phyloP scores from a whole-genome alignment of 495 filamentous ascomycete genomes.

The Podospora appendiculata region DNA sequence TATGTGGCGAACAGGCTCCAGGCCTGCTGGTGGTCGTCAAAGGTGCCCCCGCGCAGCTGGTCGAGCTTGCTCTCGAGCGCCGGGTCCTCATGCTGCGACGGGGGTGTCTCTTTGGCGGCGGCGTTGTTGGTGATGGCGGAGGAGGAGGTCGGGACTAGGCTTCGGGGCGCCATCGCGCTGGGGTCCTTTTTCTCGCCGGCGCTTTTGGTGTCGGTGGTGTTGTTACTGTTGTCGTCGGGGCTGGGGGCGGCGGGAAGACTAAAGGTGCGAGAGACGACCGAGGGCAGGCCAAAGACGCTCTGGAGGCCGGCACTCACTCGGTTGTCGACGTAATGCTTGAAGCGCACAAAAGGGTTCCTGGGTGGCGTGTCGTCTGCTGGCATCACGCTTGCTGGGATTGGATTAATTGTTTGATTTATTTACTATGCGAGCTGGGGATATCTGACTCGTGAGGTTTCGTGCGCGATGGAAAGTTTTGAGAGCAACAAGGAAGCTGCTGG shows the following conservation, averaged over 20 bases:
- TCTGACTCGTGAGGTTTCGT: too few relatives aligned
- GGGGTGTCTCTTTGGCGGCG: too few relatives aligned
- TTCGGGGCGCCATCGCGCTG: too few relatives aligned
- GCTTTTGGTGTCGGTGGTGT: not conserved
- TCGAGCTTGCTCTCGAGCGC: conserved; percentile 3
- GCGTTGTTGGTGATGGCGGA: not conserved
- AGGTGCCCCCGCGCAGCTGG: conserved; percentile 6
- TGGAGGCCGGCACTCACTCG: conserved; percentile 29
- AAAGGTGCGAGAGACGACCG: not conserved
- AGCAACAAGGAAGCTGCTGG: too few relatives aligned
- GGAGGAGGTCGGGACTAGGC: too few relatives aligned
- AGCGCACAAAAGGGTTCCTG: conserved; percentile 35
- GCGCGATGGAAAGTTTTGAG: too few relatives aligned
- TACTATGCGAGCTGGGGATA: too few relatives aligned
- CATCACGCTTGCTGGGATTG: conserved; percentile 4
- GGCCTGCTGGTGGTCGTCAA: conserved; percentile 1
- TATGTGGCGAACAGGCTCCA: conserved; percentile 11
- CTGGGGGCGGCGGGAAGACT: not conserved
- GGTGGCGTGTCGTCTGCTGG: conserved; percentile 5
- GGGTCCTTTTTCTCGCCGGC: too few relatives aligned
- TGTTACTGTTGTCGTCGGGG: not conserved
- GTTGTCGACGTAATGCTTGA: conserved; percentile 34
- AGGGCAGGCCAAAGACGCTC: conserved; percentile 17
- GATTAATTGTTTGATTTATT: too few relatives aligned
- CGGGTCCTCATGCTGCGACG: not conserved